Percentiles rank a stretch among this genome's conserved stretches.
phyloP scores from a whole-genome alignment of 805 yeast species.

The Wickerhamia fluorescens region DNA sequence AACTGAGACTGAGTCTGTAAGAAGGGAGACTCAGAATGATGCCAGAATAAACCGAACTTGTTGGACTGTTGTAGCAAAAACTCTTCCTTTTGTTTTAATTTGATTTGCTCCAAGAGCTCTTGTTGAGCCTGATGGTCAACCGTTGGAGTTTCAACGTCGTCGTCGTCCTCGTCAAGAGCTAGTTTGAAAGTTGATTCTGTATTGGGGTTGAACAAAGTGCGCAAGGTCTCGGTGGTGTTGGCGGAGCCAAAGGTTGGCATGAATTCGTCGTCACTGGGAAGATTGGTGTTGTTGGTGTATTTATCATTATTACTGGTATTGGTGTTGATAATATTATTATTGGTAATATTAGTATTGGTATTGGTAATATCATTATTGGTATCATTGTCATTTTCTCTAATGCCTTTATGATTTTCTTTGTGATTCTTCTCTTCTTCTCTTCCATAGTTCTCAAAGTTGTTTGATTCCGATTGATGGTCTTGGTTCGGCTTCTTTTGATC shows the following conservation, averaged over 20 bases:
- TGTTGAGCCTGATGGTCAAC: slow-evolving; percentile 17
- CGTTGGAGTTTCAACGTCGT: slow-evolving; percentile 34
- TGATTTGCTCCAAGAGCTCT: slow-evolving; percentile 23
- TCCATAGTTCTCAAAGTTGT: slow-evolving; percentile 3
- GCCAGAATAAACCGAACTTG: slow-evolving; percentile 60
- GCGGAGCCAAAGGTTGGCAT: slow-evolving; percentile 49
- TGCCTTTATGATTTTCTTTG: too few relatives aligned
- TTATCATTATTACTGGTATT: too few relatives aligned
- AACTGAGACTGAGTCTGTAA: slow-evolving; percentile 78
- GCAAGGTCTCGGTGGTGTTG: slow-evolving; percentile 51
- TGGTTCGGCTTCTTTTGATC: slow-evolving; percentile 1
- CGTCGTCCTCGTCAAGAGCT: slow-evolving; percentile 36
- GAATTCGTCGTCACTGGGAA: slow-evolving; percentile 40
- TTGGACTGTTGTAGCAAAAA: slow-evolving; percentile 12
- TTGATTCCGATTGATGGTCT: not conserved
- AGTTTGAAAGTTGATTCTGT: slow-evolving; percentile 25
- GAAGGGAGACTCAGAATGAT: slow-evolving; percentile 82
- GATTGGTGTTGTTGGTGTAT: too few relatives aligned
- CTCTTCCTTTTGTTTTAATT: slow-evolving; percentile 24
- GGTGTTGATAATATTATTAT: too few relatives aligned
- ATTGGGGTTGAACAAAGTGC: slow-evolving; percentile 46
- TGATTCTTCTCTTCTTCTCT: slow-evolving; percentile 3
- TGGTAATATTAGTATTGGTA: too few relatives aligned
- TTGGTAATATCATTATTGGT: too few relatives aligned
- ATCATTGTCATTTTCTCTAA: slow-evolving; percentile 8